A percentile compares a stretch with the other conserved stretches of the same genome.
Evolutionary conservation across 2,329 filamentous ascomycete species (phyloP).

Genomic region (Orbilia quercus): DNA sequence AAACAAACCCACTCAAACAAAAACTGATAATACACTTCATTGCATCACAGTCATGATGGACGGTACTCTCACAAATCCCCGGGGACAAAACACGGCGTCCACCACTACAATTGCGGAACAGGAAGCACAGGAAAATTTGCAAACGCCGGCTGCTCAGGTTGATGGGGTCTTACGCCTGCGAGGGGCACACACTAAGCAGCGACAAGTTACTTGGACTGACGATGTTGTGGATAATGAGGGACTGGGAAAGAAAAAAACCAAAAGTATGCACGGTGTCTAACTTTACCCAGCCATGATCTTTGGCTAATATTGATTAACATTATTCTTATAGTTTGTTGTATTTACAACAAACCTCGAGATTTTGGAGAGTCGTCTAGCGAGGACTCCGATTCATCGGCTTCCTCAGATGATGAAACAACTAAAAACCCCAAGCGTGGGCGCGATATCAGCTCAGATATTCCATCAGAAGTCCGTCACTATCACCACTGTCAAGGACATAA

Average conservation of each 20-base stretch:
- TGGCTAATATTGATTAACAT: background rate
- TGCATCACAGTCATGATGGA: conserved; percentile 9
- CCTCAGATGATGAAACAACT: conserved; percentile 61
- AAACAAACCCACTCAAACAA: no score
- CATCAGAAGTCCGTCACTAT: background rate
- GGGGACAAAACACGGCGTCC: conserved; percentile 3
- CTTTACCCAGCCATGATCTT: background rate
- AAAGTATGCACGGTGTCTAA: conserved; percentile 70
- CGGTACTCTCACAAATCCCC: background rate
- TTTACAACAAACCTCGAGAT: conserved; percentile 87
- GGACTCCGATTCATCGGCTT: conserved; percentile 70
- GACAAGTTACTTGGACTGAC: conserved; percentile 89
- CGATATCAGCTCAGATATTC: background rate
- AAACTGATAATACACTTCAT: no score
- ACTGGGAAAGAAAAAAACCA: conserved; percentile 90
- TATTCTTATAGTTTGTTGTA: conserved; percentile 83
- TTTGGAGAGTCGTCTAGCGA: conserved; percentile 84
- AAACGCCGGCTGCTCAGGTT: conserved; percentile 1
- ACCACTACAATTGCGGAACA: conserved; percentile 26
- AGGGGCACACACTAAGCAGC: conserved; percentile 59
- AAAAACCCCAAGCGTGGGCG: background rate
- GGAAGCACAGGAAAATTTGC: background rate
- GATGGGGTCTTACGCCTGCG: conserved; percentile 59
- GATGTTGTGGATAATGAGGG: conserved; percentile 96
- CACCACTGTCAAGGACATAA: conserved; percentile 15